Evolutionary conservation across 306 rosid species (phyloP), one percentile per base, ranked within the genome.

Genomic region (Quercus robur): DNA sequence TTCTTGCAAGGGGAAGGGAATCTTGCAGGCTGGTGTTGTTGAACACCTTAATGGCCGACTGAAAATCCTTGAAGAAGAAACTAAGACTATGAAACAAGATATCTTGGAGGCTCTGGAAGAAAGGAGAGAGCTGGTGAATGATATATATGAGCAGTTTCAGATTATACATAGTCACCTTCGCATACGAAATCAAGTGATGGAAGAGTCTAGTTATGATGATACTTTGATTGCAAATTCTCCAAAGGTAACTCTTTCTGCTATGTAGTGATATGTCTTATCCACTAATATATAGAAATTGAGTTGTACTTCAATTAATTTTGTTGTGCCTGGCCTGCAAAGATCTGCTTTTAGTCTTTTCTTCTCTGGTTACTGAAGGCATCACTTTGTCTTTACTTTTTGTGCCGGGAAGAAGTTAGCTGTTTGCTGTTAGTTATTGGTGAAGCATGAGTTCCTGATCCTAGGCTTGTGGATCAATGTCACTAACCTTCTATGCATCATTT

Each of bases 21-120:
- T 41, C 56, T 14, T 67, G 78, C 54, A 75, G 77, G 44, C 63
- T 13, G 55, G 78, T 56, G 84, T 79, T 76, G 67, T 81, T 11
- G 79, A 85, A 23, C 78, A 83, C 77, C 78, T 87, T 6, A 67
- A 78, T 10, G 68, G 82, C 75, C 73, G 81, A 56, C 14, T 89
- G 73, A 77, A 69, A 66, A 70, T 80, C 49, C 89, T 87, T 28
- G 93, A 89, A 89, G 88, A 85, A 74, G 91, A 85, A 49, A 87
- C 81, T 51, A 71, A 85, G 71, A 57, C 61, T 21, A 77, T 79
- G 82, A 89, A 85, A 82, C 31, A 83, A 58, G 85, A 66, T 14
- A 19, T 87, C 49, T 77, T 80, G 64, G 70, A 66, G 61, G 66
- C 52, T 56, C 55, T 83, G 26, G 80, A 82, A 71, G 89, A 83